Evolutionary conservation across 2,329 filamentous ascomycete species (phyloP).

Genomic region (Metarhizium anisopliae): DNA sequence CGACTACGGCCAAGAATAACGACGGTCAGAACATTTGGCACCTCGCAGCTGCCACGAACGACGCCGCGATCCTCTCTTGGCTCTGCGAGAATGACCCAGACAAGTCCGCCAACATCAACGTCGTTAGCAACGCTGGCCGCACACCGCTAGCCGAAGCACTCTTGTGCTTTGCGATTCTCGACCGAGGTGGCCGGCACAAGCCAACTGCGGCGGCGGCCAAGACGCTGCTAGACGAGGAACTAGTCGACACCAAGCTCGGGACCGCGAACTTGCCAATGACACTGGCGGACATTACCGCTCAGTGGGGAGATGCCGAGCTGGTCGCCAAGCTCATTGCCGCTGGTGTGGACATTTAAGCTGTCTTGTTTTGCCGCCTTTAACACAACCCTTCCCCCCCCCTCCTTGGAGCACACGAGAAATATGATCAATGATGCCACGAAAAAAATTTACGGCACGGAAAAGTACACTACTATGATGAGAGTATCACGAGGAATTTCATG

Average conservation of each 20-base stretch:
- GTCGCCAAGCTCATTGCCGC: not conserved
- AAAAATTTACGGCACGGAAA: too few relatives aligned
- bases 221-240: not conserved
- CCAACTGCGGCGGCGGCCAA: fast-evolving
- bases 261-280: not conserved
- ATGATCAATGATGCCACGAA: too few relatives aligned
- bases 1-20: slow-evolving; percentile 20
- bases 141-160: slow-evolving; percentile 25
- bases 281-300: not conserved
- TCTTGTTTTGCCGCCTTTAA: too few relatives aligned
- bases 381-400: too few relatives aligned
- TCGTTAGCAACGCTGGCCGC: slow-evolving; percentile 10
- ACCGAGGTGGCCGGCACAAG: not conserved
- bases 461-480: too few relatives aligned
- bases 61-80: slow-evolving; percentile 18
- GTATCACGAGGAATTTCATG: too few relatives aligned
- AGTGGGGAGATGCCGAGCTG: not conserved
- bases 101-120: slow-evolving; percentile 18
- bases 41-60: slow-evolving; percentile 23
- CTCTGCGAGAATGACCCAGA: slow-evolving; percentile 20
- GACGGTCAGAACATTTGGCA: slow-evolving; percentile 29
- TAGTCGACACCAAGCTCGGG: not conserved
- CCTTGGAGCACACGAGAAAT: too few relatives aligned
- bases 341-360: not conserved
- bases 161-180: slow-evolving; percentile 5